These are phyloP conservation scores for Flaveria linearis DNA, from an alignment of 129 eudicot species.

Conservation along the genomic window DNA sequence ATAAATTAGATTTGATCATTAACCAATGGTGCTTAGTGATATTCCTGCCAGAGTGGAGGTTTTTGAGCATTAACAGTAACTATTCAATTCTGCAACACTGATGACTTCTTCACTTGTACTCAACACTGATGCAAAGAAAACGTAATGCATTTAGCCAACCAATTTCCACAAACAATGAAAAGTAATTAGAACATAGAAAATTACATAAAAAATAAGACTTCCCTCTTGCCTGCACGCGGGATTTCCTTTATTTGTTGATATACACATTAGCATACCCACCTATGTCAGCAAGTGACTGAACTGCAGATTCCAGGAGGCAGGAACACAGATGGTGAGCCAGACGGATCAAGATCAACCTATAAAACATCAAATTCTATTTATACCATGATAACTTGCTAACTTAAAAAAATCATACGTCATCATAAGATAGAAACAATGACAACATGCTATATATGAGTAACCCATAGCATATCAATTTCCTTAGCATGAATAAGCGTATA, in stretches of 20 bases:
- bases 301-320: conserved; percentile 70
- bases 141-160: not conserved
- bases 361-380: conserved; percentile 16
- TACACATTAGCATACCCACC: conserved; percentile 30
- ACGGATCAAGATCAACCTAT: conserved; percentile 98
- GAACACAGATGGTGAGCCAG: conserved; percentile 92
- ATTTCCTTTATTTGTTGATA: conserved; percentile 29
- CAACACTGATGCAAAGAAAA: too few relatives aligned
- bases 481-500: too few relatives aligned
- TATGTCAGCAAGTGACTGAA: conserved; percentile 94
- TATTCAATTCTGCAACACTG: too few relatives aligned
- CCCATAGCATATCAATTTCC: too few relatives aligned
- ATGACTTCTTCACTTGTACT: not conserved
- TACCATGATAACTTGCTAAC: too few relatives aligned
- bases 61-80: too few relatives aligned
- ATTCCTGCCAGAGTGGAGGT: too few relatives aligned
- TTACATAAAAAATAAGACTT: conserved; percentile 81
- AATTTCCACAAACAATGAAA: not conserved
- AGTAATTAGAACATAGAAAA: not conserved
- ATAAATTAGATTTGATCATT: too few relatives aligned
- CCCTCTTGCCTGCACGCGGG: conserved; percentile 92
- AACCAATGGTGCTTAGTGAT: too few relatives aligned
- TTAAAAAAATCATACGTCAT: too few relatives aligned
- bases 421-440: too few relatives aligned
- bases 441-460: too few relatives aligned